These are phyloP conservation scores for Exophiala aquamarina DNA, from an alignment of 2,329 filamentous ascomycete genomes.

Conservation along the genomic window DNA sequence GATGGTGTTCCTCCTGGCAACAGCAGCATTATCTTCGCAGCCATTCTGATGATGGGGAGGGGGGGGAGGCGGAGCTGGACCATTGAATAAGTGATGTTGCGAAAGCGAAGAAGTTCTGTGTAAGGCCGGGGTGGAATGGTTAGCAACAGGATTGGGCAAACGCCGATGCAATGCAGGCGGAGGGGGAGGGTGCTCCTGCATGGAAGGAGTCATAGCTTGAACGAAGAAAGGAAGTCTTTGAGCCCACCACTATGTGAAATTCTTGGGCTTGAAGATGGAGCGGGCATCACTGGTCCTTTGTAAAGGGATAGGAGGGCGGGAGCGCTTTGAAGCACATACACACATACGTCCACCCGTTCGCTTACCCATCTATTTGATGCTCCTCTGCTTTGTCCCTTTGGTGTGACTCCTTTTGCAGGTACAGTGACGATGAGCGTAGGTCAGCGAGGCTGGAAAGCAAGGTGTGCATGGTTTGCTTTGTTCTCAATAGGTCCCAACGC, in stretches of 20 bases:
- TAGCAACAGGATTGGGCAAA: constrained; percentile 43
- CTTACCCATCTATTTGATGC: background rate
- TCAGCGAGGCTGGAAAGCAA: constrained; percentile 14
- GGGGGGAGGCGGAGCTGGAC: constrained; percentile 7
- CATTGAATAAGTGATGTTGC: constrained; percentile 28
- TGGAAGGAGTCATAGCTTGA: constrained; percentile 29
- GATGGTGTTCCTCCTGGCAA: constrained; percentile 17
- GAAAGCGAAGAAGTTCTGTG: constrained; percentile 26
- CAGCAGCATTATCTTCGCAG: constrained; percentile 10
- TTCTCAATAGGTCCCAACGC: constrained; percentile 31
- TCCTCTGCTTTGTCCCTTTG: background rate
- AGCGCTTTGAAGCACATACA: background rate
- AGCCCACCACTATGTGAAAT: constrained; percentile 14
- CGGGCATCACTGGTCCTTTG: constrained; percentile 16
- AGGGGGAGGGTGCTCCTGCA: constrained; percentile 28
- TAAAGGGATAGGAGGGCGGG: constrained; percentile 11
- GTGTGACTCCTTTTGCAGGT: background rate
- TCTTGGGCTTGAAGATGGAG: constrained; percentile 17
- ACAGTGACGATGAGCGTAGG: too few relatives aligned
- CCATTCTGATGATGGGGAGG: background rate
- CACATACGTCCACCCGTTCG: too few relatives aligned
- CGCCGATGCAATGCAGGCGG: constrained; percentile 48
- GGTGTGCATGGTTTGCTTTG: constrained; percentile 36
- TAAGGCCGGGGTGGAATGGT: constrained; percentile 36
- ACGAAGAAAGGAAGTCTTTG: constrained; percentile 29